Base-by-base conservation (phyloP, 306 rosid genomes). In the Malus sieversii region DNA sequence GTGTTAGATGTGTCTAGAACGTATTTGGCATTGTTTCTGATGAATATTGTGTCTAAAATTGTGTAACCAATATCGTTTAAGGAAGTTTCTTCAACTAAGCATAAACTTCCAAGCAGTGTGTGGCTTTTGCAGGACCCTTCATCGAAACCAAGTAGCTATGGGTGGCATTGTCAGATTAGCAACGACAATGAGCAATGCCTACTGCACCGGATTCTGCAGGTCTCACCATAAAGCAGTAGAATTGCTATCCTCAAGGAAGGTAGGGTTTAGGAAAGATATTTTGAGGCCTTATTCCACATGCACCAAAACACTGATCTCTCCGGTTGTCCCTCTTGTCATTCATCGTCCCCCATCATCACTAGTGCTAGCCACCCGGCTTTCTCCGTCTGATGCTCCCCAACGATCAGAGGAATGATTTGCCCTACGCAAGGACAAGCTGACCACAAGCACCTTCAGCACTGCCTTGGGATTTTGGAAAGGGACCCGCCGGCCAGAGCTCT, bases 321-420 rank as follows among this genome's bases (percentile, higher is more conserved):
- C 30, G 22, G 45, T 25, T 59, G 32, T 67, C 76, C 81, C 89
- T 60, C 71, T 81, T 55, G 71, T 78, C 63, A 45, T 67, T 52
- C 72, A 8, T 18, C 72, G 11, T 15, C 53, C 89, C 9, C 84
- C 92, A 15, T 77, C 96, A 6, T 78, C 83, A 25, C 44, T 82
- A 2, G 87, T 82, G 44, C 45, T 86, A 61, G 86, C 87, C 66
- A 85, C 96, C 66, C 75, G 67, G 2, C 55, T 81, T 75, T 78
- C 80, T 1, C 85, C 58, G 1, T 83, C 89, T 1, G 85, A 89
- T 52, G 83, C 90, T 75, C 88, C 96, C 15, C 99, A 96, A 62
- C 90, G 92, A 3, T 96, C 99, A 3, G 93, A 90, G 1, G 99
- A 96, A 83, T 95, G 99, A 98, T 95, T 95, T 61, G 97, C 99